These are phyloP conservation scores for Bassia scoparia DNA, from an alignment of 148 eudicot species.

Conservation along the genomic window DNA sequence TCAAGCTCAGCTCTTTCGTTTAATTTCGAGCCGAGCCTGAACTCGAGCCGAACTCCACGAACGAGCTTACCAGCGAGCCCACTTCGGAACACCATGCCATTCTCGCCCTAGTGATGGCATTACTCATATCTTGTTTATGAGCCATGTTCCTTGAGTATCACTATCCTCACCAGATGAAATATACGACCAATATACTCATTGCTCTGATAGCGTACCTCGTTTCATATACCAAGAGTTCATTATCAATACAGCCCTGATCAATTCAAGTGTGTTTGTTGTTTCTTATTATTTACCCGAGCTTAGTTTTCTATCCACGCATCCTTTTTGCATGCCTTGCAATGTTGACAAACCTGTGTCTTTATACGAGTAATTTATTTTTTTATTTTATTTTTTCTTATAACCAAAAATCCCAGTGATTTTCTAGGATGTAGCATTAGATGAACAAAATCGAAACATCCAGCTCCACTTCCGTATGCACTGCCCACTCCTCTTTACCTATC, in stretches of 20 bases:
- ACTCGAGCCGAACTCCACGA: too few species aligned
- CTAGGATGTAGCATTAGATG: conserved; percentile 88
- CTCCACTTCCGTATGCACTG: conserved; percentile 90
- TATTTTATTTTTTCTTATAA: background rate
- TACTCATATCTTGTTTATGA: too few species aligned
- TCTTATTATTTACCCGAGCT: background rate
- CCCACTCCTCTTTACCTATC: conserved; percentile 90
- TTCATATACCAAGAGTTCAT: conserved; percentile 51
- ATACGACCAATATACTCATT: conserved; percentile 87
- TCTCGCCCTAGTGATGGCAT: too few species aligned
- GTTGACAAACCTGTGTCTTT: too few species aligned
- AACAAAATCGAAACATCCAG: conserved; percentile 99
- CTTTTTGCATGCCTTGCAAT: too few species aligned
- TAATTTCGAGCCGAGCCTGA: too few species aligned
- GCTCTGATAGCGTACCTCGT: conserved; percentile 98
- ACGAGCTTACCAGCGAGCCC: too few species aligned
- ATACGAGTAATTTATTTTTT: background rate
- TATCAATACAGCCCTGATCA: background rate
- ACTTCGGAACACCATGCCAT: too few species aligned
- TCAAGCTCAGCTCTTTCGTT: too few species aligned
- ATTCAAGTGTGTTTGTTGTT: conserved; percentile 7
- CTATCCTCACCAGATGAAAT: conserved; percentile 96
- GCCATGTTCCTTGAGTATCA: too few species aligned
- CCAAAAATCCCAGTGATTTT: background rate
- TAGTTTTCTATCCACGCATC: too few species aligned